Base-by-base conservation (phyloP, 2,329 filamentous ascomycete genomes). In the Fusarium fujikuroi region DNA sequence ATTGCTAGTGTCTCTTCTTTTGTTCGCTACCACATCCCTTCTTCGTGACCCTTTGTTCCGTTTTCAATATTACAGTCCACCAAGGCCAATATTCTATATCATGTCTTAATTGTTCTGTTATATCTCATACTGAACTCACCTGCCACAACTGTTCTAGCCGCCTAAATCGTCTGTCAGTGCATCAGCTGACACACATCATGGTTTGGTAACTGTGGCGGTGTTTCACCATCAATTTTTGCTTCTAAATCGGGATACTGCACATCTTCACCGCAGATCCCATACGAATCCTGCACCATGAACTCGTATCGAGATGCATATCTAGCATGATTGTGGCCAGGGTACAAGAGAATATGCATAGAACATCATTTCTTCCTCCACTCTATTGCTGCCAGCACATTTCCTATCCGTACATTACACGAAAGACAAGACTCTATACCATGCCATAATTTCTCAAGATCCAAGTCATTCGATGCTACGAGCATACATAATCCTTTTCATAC, bases 241-340 rank as follows among this genome's bases (percentile, higher is more conserved):
- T 77, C 75, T 77, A 77, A 74, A 70, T 77, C 58, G 44, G 70
- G 72, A 73, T 59, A 57, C 42, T 50, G n/a, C 40, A 40, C 56
- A 53, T 56, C 49, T 63, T 61, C 60, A 69, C 50, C 23, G 52
- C 58, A 58, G 58, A 60, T 58, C 42, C 39, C 44, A 59, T 69
- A 59, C 54, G 59, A 74, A 42, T 46, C 57, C 52, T 60, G 66
- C 23, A 54, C 34, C 39, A 49, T 36, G 21, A 49, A 37, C 52
- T 40, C 44, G 40, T 66, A 54, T 67, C 43, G 44, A 52, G 34
- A 57, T 69, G 60, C 50, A 30, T 34, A 42, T 42, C 43, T 37
- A 23, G 40, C 36, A 56, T 37, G 52, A 50, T 30, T 42, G 47
- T 52, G 19, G 34, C 25, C 5, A 36, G 19, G 21, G 39, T 36